Base-by-base conservation (phyloP, 2,329 filamentous ascomycete genomes). In the Microsporum ferrugineum region DNA sequence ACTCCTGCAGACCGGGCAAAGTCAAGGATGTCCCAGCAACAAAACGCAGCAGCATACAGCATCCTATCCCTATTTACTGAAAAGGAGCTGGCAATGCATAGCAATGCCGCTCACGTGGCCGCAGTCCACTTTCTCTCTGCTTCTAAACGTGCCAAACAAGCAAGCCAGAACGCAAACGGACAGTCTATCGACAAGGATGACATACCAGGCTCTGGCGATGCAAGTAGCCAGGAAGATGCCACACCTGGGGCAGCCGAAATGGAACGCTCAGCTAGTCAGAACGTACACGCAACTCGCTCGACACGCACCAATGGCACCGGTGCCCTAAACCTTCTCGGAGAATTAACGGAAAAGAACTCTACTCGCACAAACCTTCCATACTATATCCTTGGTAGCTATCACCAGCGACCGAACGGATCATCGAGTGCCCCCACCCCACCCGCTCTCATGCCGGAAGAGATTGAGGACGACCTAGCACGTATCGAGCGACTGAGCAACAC, bases 41-140 rank as follows among this genome's bases (percentile, higher is more conserved):
- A 82, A 66, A 79, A 82, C 64, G 80, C 82, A 5, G 77, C 82
- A 1, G 76, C 79, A 3, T 85, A 84, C 71, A 84, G 82, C 5
- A 79, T 87, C 61, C 79, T 85, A 61, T 79, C 80, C n/a, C 76
- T 87, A 14, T 87, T 87, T 69, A 86, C 83, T 2, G 84, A 87
- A 63, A 86, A 86, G 73, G 84, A 87, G 70, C 78, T 87, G 59
- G 80, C 79, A 58, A 76, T 83, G 70, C 81, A 83, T 60, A 83
- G 82, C 63, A 84, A 84, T 66, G 78, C 80, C 53, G 84, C 84
- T 2, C 81, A 83, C 58, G 76, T 81, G 34, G 83, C 83, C 3
- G 80, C 84, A 0, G 78, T 80, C 2, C 76, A 79, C 64, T 79
- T 78, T 72, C 84, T 86, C 70, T 78, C 82, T 60, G 81, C 82